These are phyloP conservation scores for Ceratobasidium sp. DNA, from an alignment of 1,284 basidiomycete genomes.

Conservation along the genomic window DNA sequence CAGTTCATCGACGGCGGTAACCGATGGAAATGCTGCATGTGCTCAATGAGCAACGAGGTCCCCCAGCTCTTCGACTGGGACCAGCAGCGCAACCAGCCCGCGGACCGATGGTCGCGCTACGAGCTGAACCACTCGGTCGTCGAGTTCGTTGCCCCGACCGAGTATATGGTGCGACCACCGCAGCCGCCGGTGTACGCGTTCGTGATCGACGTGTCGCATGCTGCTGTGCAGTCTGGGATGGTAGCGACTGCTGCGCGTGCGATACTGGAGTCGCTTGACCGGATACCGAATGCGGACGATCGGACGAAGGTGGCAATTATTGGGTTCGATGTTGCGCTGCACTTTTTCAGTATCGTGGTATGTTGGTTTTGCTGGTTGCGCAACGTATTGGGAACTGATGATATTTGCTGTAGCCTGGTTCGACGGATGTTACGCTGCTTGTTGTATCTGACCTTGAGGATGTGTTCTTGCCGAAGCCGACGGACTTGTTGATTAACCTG, in stretches of 20 bases:
- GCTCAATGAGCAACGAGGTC: conserved; percentile 98
- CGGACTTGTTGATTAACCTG: conserved; percentile 93
- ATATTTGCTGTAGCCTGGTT: conserved; percentile 68
- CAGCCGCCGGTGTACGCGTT: conserved; percentile 98
- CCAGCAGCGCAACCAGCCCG: conserved; percentile 85
- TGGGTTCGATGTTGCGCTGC: conserved; percentile 90
- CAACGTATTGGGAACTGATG: too few relatives aligned
- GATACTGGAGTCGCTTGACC: conserved; percentile 93
- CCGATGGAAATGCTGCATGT: conserved; percentile 99
- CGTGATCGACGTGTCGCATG: conserved; percentile 95
- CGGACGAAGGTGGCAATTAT: conserved; percentile 94
- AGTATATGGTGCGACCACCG: conserved; percentile 99
- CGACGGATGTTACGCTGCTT: conserved; percentile 90
- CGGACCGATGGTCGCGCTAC: conserved; percentile 92
- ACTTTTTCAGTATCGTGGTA: conserved; percentile 90
- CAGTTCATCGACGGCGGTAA: conserved; percentile 99
- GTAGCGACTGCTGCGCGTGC: conserved; percentile 97
- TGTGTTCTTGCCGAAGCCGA: conserved; percentile 97
- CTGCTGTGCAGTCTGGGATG: conserved; percentile 94
- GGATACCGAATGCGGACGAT: conserved; percentile 93
- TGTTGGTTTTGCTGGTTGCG: conserved; percentile 28
- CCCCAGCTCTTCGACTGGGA: conserved; percentile 98
- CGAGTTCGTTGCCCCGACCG: conserved; percentile 97
- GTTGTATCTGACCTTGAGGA: conserved; percentile 98
- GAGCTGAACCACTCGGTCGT: conserved; percentile 95